These are phyloP conservation scores for Vanilla planifolia DNA, from an alignment of 106 monocot species.

Conservation along the genomic window DNA sequence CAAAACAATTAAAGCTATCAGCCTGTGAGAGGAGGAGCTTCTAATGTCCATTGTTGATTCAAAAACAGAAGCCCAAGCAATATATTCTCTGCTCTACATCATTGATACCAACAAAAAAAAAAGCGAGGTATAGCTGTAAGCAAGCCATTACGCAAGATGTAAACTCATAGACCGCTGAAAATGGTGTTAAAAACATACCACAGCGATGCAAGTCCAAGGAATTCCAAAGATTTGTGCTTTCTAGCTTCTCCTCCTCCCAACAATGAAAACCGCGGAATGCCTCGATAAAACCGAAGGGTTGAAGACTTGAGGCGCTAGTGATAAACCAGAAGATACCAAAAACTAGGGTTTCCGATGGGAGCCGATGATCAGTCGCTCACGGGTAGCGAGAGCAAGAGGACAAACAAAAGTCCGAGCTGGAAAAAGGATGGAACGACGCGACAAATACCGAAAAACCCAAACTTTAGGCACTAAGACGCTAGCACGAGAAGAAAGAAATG, in stretches of 20 bases:
- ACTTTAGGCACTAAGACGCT: neutral
- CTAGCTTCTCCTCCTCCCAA: neutral
- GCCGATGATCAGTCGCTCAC: slow-evolving; percentile 10
- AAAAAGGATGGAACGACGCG: slow-evolving; percentile 7
- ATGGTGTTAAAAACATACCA: neutral
- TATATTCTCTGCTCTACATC: neutral
- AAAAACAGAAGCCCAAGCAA: neutral
- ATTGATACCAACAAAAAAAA: neutral
- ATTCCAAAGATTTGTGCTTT: neutral
- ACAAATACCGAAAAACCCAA: slow-evolving; percentile 11
- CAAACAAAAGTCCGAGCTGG: slow-evolving; percentile 17
- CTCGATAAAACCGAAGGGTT: neutral
- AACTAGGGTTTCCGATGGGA: neutral
- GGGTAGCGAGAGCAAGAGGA: slow-evolving; percentile 9
- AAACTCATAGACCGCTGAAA: neutral
- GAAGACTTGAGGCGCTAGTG: neutral
- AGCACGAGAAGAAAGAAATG: neutral
- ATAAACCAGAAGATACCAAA: neutral
- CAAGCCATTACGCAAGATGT: neutral
- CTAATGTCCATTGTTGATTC: neutral
- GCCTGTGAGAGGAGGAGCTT: slow-evolving; percentile 6
- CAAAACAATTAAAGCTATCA: slow-evolving; percentile 11
- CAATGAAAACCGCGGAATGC: neutral
- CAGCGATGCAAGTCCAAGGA: slow-evolving; percentile 1
- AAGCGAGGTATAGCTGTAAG: neutral